Percentiles rank a stretch among this genome's conserved stretches.
Evolutionary conservation across 139 green algal species (phyloP).

Genomic region (Chlamydomonas urium): DNA sequence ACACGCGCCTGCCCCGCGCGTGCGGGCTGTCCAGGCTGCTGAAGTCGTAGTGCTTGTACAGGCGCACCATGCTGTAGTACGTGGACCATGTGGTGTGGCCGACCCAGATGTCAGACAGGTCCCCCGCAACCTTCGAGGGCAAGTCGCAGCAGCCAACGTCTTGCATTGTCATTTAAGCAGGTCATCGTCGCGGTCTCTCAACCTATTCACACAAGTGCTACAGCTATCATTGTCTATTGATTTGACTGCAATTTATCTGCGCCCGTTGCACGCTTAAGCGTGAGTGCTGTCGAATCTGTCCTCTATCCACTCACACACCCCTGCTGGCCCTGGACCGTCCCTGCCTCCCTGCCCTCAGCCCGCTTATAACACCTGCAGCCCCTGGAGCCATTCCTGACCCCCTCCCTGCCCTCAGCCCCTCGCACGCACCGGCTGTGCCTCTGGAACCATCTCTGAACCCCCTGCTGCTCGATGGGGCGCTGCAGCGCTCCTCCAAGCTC

Average conservation of each 20-base stretch:
- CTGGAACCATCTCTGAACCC: no score
- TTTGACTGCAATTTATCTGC: not conserved
- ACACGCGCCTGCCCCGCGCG: conserved; percentile 28
- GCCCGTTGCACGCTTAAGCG: not conserved
- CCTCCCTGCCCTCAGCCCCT: no score
- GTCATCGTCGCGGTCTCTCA: not conserved
- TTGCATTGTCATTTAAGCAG: not conserved
- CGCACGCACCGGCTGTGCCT: no score
- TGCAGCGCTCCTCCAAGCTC: not conserved
- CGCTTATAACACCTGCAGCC: no score
- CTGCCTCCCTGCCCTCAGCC: no score
- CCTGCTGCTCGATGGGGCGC: not conserved
- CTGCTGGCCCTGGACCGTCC: no score
- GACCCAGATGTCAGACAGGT: conserved; percentile 51
- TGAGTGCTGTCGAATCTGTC: not conserved
- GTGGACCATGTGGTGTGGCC: conserved; percentile 67
- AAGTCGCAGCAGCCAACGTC: not conserved
- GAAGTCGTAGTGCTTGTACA: conserved; percentile 68
- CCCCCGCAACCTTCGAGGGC: conserved; percentile 30
- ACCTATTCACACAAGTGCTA: not conserved
- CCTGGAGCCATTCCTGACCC: no score
- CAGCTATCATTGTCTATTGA: not conserved
- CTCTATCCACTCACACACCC: no score
- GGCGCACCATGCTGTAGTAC: conserved; percentile 36
- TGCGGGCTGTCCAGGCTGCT: conserved; percentile 32